Evolutionary conservation across 495 filamentous ascomycete species (phyloP), one percentile per base, ranked within the genome.

Genomic region (Penicillium atrosanguineum): DNA sequence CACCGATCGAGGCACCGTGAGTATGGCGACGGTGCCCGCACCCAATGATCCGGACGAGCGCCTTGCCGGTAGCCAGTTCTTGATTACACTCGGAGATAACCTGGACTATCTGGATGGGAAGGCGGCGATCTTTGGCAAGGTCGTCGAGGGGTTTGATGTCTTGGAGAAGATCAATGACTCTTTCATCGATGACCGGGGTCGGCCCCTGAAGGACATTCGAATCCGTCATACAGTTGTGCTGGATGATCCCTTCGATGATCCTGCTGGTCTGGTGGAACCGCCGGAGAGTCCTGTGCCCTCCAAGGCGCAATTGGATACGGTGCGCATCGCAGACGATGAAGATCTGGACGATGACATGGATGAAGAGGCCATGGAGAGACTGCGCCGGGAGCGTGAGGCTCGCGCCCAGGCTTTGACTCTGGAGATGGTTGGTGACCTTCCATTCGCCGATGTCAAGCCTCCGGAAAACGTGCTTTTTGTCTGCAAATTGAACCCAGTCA

Each of bases 391-490:
- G 64, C 83, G 92, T 25, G 94, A 98, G 65, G 95, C 95, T 2
- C 84, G 90, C 53, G 94, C 94, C 4, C 94, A 97, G 66, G 94
- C 94, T 2, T 69, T 98, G 56, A 98, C 94, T 0, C 77, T 98
- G 39, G 94, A 98, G 68, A 96, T 98, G 87, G 91, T 98, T 67
- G 94, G 94, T 20, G 94, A 98, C 70, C 79, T 98, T 51, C 95
- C 94, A 11, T 98, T 96, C 67, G 94, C 94, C 50, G 94, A 97
- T 71, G 93, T 98, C 67, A 96, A 95, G 56, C 94, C 94, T 6
- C 94, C 94, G 1, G 94, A 98, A 72, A 97, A 98, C 64, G 85
- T 98, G 25, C 78, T 98, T 12, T 98, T 98, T 64, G 94, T 98
- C 53, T 98, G 94, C 85, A 97, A 98, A 68, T 77, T 98, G 20